Base-by-base conservation (phyloP, 305 asterid species). In the Ilex paraguariensis region DNA sequence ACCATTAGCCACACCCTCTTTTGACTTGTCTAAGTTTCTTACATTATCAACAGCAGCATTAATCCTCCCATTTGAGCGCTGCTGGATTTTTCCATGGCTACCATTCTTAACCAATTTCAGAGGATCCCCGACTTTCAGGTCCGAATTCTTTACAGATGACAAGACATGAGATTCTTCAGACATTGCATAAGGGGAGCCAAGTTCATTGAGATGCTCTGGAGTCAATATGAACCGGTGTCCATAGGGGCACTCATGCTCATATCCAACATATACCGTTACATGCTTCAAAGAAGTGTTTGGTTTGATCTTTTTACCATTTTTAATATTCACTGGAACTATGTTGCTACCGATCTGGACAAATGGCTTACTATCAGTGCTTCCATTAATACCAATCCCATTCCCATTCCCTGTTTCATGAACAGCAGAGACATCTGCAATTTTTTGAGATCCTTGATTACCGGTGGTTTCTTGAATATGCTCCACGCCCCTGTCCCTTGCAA, bases 221-320 rank as follows among this genome's bases (percentile, higher is more conserved):
- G 75, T 76, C 72, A 93, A 73, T 69, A 90, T 86, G 75, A 93
- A 90, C 63, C 97, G 80, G 84, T 93, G 99, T 57, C 99, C 99
- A 56, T 60, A 84, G 62, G 99, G 93, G 65, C 99, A 93, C 75
- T 93, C 97, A 46, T 93, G 93, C 70, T 93, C 97, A 73, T 87
- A 87, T 32, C 99, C 99, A 70, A 87, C 67, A 69, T 80, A 90
- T 50, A 78, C 60, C 14, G 78, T 62, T 45, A 62, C 85, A 65
- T 69, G 77, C 77, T 84, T 78, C 73, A 66, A 61, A 51, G 79
- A 69, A 68, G 63, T 66, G 62, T 71, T 39, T 62, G 66, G 74
- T 69, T 79, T 73, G 56, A 71, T 60, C 66, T 68, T 77, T 59
- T 67, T 77, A 49, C 61, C 57, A 54, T 61, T 66, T 48, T 63